Conservation (phyloP, 1,284 basidiomycete genomes). For the Ustilago xerochloae region DNA sequence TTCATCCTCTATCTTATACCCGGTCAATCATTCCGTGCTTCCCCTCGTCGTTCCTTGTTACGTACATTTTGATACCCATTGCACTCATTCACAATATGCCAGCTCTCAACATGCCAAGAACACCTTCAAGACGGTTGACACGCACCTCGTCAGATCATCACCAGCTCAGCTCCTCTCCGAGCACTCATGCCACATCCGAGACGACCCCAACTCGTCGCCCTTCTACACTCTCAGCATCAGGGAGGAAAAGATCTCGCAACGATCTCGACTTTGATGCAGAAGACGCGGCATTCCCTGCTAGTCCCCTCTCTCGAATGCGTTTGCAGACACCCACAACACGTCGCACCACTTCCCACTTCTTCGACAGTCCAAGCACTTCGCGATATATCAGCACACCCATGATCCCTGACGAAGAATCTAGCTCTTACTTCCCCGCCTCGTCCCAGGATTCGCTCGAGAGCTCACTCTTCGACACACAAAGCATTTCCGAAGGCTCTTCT, state of each 20-base stretch:
- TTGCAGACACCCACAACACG: constrained; percentile 20
- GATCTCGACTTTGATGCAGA: constrained; percentile 24
- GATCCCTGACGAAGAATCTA: constrained; percentile 34
- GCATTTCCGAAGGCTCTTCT: constrained; percentile 37
- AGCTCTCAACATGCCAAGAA: constrained; percentile 33
- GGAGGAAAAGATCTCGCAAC: constrained; percentile 36
- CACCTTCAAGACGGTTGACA: constrained; percentile 28
- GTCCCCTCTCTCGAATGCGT: constrained; percentile 30
- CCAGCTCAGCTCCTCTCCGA: constrained; percentile 23
- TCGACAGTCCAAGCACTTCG: constrained; percentile 34
- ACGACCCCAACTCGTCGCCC: constrained; percentile 26
- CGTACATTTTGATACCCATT: neutral
- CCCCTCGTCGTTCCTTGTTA: neutral
- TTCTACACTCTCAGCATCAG: constrained; percentile 18
- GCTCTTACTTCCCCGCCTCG: constrained; percentile 45
- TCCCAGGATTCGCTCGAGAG: constrained; percentile 50
- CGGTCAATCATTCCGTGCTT: neutral
- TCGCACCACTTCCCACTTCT: neutral
- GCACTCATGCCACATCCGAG: constrained; percentile 1
- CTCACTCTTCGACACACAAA: constrained; percentile 46
- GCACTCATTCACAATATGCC: constrained; percentile 6
- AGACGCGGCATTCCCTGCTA: constrained; percentile 17
- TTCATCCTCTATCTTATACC: constrained; percentile 5
- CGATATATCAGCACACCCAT: constrained; percentile 17
- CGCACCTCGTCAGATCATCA: constrained; percentile 27